phyloP scores from a whole-genome alignment of 2,329 filamentous ascomycete genomes.

The Chaetomiaceae sp. region DNA sequence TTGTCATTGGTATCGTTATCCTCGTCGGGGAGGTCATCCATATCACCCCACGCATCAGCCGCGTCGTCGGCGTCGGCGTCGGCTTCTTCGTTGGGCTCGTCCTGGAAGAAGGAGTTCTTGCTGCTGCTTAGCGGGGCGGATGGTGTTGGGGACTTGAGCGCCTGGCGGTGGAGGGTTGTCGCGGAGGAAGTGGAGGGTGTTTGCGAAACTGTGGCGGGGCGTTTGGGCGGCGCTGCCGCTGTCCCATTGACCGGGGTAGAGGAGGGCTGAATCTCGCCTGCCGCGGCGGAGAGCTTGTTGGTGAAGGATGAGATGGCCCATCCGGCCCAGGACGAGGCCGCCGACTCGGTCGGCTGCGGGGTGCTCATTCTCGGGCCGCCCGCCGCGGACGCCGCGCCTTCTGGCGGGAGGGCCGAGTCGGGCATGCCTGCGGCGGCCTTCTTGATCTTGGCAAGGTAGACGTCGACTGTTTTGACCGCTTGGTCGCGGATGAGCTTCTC shows the following conservation, averaged over 20 bases:
- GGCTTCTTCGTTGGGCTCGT: conserved; percentile 32
- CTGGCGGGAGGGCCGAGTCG: conserved; percentile 70
- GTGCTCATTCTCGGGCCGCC: conserved; percentile 72
- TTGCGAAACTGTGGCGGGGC: conserved; percentile 35
- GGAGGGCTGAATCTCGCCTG: conserved; percentile 73
- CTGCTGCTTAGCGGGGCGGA: conserved; percentile 41
- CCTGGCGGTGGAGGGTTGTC: conserved; percentile 57
- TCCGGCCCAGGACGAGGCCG: conserved; percentile 69
- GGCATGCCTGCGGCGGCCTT: conserved; percentile 76
- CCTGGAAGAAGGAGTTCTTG: conserved; percentile 49
- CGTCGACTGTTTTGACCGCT: conserved; percentile 80
- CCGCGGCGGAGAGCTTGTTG: conserved; percentile 80
- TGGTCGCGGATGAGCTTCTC: conserved; percentile 93
- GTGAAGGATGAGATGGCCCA: conserved; percentile 99
- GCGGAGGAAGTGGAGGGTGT: conserved; percentile 38
- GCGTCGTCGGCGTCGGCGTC: conserved; percentile 57
- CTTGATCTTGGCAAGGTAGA: conserved; percentile 76
- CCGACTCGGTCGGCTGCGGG: conserved; percentile 57
- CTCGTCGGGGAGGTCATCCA: conserved; percentile 49
- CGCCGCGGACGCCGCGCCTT: conserved; percentile 48
- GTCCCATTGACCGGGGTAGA: conserved; percentile 40
- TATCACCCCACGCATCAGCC: conserved; percentile 72
- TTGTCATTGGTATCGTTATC: conserved; percentile 38
- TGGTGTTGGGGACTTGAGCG: conserved; percentile 48
- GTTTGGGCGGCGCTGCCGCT: conserved; percentile 31